These are phyloP conservation scores for Salvia sclarea DNA, from an alignment of 305 asterid species.

Conservation along the genomic window DNA sequence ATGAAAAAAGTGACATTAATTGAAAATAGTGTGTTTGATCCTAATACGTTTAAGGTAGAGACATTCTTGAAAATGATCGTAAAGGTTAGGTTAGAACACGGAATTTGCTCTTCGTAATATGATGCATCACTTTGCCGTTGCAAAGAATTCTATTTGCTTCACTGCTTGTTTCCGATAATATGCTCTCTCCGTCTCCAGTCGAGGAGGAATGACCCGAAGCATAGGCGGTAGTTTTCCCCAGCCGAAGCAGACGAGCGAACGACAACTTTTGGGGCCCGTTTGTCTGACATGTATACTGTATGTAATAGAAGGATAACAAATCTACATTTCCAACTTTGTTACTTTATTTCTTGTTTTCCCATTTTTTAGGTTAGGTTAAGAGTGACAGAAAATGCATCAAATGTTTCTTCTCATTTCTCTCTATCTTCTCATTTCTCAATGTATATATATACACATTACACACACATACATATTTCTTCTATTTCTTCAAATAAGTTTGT, in stretches of 20 bases:
- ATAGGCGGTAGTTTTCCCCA: not conserved
- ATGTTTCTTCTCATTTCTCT: not conserved
- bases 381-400: constrained; percentile 2
- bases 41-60: too few relatives aligned
- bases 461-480: not conserved
- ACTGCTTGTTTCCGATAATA: not conserved
- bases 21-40: too few relatives aligned
- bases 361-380: constrained; percentile 20
- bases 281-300: constrained; percentile 30
- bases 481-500: not conserved
- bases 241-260: constrained; percentile 24
- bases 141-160: not conserved
- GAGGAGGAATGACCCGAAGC: constrained; percentile 17
- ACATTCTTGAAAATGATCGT: not conserved
- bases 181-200: constrained; percentile 5
- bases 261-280: not conserved
- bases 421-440: not conserved
- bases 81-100: not conserved
- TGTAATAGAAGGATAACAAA: constrained; percentile 16
- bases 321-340: not conserved
- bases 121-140: too few relatives aligned
- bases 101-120: too few relatives aligned
- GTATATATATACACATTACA: not conserved
- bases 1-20: too few relatives aligned
- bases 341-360: not conserved